Base-by-base conservation (phyloP, 148 eudicot species). In the Cornus controversa region DNA sequence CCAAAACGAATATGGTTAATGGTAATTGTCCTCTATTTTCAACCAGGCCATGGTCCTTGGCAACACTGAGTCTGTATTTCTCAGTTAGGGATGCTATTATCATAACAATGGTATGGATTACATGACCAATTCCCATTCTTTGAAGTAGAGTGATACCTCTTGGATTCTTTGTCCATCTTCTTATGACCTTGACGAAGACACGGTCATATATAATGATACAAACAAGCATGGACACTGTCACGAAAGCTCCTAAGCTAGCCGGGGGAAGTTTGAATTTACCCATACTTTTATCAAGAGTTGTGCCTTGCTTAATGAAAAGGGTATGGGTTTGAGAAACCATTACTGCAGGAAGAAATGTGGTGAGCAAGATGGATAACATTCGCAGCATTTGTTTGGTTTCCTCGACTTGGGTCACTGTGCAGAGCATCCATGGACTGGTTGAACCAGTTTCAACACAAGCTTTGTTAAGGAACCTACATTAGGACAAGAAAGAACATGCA, bases 81-180 rank as follows among this genome's bases (percentile, higher is more conserved):
- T 81, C 83, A 0, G 73, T 76, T 8, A 71, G 20, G 26, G 76
- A 64, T 1, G 83, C 83, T 11, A 81, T 42, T 26, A 31, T 6
- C 79, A 81, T 81, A 10, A 76, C 71, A 1, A 76, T 0, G 7
- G 71, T 71, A 28, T 81, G 83, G 11, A 81, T 10, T 54, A 65
- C 71, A n/a, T 70, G 25, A 2, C 83, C 80, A 25, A 81, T 81
- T 64, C 76, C 83, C 58, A 81, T 53, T 57, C 83, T 81, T 66
- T 76, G 83, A 29, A 81, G 83, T 5, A 81, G 71, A 40, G 76
- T 81, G 71, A 81, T 76, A 3, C 83, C 83, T 76, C 83, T 76
- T 14, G 83, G 83, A 67, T 81, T 76, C 2, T 76, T 76, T 14
- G 81, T 79, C 77, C 66, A 72, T 15, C 37, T 79, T 25, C 36